Evolutionary conservation across 345 rosid species (phyloP), one percentile per base, ranked within the genome.

Genomic region (Boechera divaricarpa): DNA sequence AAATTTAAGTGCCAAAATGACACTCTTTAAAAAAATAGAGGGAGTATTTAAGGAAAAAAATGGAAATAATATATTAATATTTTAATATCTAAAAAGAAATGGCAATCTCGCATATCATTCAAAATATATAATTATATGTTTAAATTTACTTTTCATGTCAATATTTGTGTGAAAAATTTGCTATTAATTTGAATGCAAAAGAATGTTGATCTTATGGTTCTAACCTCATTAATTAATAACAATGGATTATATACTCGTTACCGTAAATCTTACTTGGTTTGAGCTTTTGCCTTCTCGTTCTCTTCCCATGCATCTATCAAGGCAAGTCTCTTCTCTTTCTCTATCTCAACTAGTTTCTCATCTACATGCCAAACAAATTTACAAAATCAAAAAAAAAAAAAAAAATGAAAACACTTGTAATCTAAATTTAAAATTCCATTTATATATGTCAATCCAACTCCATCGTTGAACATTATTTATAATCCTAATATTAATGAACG

Each of bases 261-360:
- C 29, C 21, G 75, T 21, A 67, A 68, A 32, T 54, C 88, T 79
- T 86, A 91, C 98, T 83, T 87, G 89, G 86, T 89, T 41, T 91
- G 93, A 10, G 83, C 82, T 84, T 88, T 94, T 32, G 91, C 91
- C 79, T 91, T 90, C 66, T 90, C 94, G 66, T 85, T 90, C 78
- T 90, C 97, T 69, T 89, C 90, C 97, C 98, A 94, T 61, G 94
- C 97, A 70, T 82, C 82, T 48, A 90, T 74, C 59, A 90, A 83
- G 31, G 97, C 89, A 75, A 67, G 67, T 55, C 79, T 86, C 80
- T 91, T 90, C 76, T 94, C 92, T 8, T 77, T 75, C 77, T 80
- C 92, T 49, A 89, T 75, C 69, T 77, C 68, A 47, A 83, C 85
- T 76, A 91, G 82, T 12, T 69, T 84, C 53, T 18, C 49, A 54